Base-by-base conservation (phyloP, 1,139 yeast genomes). In the Ashbya aceris region DNA sequence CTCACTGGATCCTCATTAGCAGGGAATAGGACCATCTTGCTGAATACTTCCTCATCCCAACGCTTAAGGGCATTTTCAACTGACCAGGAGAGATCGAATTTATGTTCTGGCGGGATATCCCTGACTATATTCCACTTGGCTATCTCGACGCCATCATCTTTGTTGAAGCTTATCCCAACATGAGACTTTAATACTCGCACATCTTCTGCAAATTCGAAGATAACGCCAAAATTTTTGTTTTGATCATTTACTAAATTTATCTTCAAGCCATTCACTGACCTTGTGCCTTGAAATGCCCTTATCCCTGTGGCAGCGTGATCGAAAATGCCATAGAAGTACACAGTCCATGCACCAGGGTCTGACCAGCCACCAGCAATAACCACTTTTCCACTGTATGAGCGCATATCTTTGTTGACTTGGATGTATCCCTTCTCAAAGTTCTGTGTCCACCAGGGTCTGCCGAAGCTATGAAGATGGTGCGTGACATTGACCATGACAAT, bases 341-440 rank as follows among this genome's bases (percentile, higher is more conserved):
- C 52, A 2, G 55, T 56, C 66, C 67, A 64, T 1, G 60, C 50
- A 6, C 40, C 39, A 43, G 61, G 64, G 10, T 55, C 57, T 8
- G 64, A 65, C 68, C 68, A 64, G 2, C 69, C 69, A 23, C 66
- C 66, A 26, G 53, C 49, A 13, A 60, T 53, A 3, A 61, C 55
- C 4, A 58, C 50, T 8, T 49, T 37, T 2, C 69, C 68, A 7
- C 50, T 47, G 42, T 64, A 64, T 0, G 57, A 56, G 23, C 49
- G 42, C 27, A 45, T 36, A 23, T 58, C 52, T n/a, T 39, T 41
- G 11, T 45, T 38, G 2, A 60, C 53, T 8, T 49, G 48, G 32
- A 62, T 44, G 2, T 60, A 47, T 2, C 66, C 66, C 38, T 56
- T 54, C 14, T 55, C 58, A 44, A 63, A 58, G 39, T 59, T 51